These are phyloP conservation scores for Aspergillus hancockii DNA, from an alignment of 495 filamentous ascomycete species.

Conservation along the genomic window DNA sequence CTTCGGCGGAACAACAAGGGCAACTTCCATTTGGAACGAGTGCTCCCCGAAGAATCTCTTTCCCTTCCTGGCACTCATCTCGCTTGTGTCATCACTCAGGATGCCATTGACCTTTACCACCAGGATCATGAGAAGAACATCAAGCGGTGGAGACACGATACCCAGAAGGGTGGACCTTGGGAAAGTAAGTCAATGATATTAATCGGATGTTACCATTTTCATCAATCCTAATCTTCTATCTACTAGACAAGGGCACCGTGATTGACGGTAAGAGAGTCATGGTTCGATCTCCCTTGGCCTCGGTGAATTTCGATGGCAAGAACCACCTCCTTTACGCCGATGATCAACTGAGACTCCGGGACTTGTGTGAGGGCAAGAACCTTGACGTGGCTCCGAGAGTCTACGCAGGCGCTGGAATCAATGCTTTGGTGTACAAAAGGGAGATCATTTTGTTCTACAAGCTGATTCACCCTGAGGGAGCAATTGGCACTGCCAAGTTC, in stretches of 20 bases:
- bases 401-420: neutral
- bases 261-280: neutral
- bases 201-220: neutral
- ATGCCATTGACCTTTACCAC: neutral
- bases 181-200: neutral
- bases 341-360: neutral
- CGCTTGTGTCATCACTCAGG: neutral
- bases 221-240: neutral
- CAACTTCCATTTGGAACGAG: neutral
- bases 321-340: neutral
- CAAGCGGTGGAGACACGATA: neutral
- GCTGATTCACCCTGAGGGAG: neutral
- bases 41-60: neutral
- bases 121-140: conserved; percentile 1
- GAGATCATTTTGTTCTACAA: conserved; percentile 1
- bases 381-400: neutral
- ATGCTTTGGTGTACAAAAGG: neutral
- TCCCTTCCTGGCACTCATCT: neutral
- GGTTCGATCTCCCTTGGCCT: neutral
- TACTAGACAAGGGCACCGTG: neutral
- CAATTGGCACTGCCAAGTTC: neutral
- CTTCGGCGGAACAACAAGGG: neutral
- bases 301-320: neutral
- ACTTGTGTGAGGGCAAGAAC: neutral
- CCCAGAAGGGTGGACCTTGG: neutral